Conservation (phyloP, 108 stramenopile genomes). For the Pseudonitzschia multiseries region DNA sequence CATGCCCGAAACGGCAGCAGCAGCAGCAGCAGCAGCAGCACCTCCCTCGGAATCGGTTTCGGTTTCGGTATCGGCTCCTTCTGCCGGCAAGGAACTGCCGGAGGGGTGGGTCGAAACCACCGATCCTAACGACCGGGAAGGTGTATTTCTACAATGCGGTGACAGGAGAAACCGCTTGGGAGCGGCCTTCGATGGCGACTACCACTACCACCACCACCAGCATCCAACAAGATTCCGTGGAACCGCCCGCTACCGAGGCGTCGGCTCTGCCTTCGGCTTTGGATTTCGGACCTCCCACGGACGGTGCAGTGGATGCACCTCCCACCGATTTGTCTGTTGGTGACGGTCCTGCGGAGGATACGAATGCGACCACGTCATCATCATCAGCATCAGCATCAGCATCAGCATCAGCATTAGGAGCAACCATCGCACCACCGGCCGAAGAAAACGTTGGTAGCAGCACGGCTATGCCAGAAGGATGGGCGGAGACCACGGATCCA, state of each 20-base stretch:
- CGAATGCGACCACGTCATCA: no score
- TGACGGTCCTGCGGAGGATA: no score
- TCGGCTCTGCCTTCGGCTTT: no score
- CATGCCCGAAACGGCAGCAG: neutral
- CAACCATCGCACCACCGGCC: no score
- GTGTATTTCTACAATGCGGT: constrained; percentile 58
- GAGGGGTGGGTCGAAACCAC: constrained; percentile 43
- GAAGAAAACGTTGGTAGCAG: neutral
- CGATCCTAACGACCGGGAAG: constrained; percentile 43
- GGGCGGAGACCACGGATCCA: constrained; percentile 48
- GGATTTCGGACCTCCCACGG: no score
- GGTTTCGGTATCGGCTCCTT: neutral
- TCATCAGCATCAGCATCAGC: neutral
- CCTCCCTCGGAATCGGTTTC: no score
- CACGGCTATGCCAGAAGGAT: constrained; percentile 35
- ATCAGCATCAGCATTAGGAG: neutral
- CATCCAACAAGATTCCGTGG: no score
- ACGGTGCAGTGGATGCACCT: neutral
- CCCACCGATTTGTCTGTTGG: no score
- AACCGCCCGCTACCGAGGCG: no score
- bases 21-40: neutral
- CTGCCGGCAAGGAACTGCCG: constrained; percentile 20
- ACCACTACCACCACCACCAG: neutral
- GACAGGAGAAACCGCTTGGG: constrained; percentile 57
- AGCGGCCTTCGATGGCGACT: constrained; percentile 18